Evolutionary conservation across 257 asterid species (phyloP), one percentile per base, ranked within the genome.

Genomic region (Fraxinus pennsylvanica): DNA sequence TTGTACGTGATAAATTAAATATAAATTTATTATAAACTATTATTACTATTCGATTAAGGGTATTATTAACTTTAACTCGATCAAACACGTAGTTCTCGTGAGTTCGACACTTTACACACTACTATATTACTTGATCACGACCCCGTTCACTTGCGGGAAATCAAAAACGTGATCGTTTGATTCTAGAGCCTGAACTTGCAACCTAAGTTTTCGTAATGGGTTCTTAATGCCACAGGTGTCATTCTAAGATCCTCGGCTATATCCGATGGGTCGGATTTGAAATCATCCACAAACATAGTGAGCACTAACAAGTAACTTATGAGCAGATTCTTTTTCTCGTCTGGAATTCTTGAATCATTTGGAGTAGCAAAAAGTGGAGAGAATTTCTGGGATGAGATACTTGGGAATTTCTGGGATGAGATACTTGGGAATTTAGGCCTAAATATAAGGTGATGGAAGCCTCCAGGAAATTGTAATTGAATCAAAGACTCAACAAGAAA

Each of bases 161-260:
- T 25, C 27, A 25, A 25, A 25, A 25, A 25, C 27, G 27, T 25
- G 27, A 25, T 25, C 27, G 27, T 25, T 25, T 74, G 33, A 33
- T 91, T 92, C 50, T 88, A 90, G 0, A 80, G 83, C 66, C 82
- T 89, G 61, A 90, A 68, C 86, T 93, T 95, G 91, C 99, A 93
- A 43, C 99, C 99, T 22, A 95, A 81, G 86, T 77, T 84, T 65
- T 86, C 87, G 4, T 85, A 91, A 75, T 86, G 84, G 45, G 78
- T 81, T 73, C 96, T 84, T 54, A 91, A 72, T 7, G 78, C 61
- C 5, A 73, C 1, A 3, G 81, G 9, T 75, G 68, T 71, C 86
- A 91, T 89, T 63, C 92, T 90, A 50, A 95, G 86, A 88, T 95
- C 99, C 88, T 83, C 88, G 68, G 94, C 89, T 74, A 95, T 91